A percentile compares a stretch with the other conserved stretches of the same genome.
Evolutionary conservation across 129 eudicot genomes (phyloP).

Genomic region (Pittosporum tobira): DNA sequence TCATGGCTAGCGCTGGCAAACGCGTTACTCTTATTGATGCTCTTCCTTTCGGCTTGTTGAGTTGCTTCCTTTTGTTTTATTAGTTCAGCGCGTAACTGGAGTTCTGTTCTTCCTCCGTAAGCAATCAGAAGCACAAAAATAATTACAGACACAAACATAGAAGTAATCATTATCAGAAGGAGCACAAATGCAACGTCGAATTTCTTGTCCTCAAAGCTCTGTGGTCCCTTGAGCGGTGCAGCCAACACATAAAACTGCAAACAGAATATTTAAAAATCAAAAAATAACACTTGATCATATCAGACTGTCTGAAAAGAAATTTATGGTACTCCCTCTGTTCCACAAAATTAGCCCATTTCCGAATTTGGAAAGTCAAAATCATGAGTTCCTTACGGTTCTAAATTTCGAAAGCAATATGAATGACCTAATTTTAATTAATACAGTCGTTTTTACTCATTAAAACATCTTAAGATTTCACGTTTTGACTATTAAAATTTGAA

Average conservation of each 20-base stretch:
- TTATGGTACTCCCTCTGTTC: no score
- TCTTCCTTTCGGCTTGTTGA: conserved; percentile 46
- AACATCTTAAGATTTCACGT: no score
- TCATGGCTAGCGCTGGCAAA: conserved; percentile 73
- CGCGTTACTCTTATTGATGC: conserved; percentile 49
- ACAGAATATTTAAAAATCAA: neutral
- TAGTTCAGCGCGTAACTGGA: conserved; percentile 34
- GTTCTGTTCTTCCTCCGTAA: conserved; percentile 35
- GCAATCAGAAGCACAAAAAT: conserved; percentile 21
- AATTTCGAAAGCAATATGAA: no score
- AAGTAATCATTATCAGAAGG: conserved; percentile 18
- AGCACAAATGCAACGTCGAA: conserved; percentile 18
- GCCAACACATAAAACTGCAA: conserved; percentile 47
- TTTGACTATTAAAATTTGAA: neutral
- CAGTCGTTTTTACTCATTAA: no score
- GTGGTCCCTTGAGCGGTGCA: conserved; percentile 27
- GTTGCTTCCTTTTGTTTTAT: conserved; percentile 57
- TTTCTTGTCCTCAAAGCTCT: conserved; percentile 23
- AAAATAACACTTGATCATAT: neutral
- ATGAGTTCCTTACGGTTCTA: no score
- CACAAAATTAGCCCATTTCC: no score
- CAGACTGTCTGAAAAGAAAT: neutral
- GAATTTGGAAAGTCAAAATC: no score
- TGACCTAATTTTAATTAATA: no score
- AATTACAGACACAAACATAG: conserved; percentile 1